Evolutionary conservation across 1,284 basidiomycete genomes (phyloP).

Genomic region (Rhodotorula sp.): DNA sequence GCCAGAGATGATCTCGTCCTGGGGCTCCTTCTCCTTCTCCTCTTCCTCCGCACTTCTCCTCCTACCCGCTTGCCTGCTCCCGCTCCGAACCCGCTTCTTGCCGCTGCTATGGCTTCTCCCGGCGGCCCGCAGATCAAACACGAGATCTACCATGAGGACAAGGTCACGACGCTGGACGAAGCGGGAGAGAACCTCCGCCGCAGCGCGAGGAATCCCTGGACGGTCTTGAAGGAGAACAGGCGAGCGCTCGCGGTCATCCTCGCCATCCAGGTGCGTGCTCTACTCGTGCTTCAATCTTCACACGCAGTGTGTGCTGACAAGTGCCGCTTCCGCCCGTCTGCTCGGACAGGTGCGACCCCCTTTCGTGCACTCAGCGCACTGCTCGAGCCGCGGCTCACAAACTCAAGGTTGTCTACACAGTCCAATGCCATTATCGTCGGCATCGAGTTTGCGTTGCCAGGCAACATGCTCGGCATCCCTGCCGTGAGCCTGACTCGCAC

Average conservation of each 20-base stretch:
- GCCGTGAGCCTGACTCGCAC: neutral
- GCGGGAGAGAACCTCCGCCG: neutral
- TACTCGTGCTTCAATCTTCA: neutral
- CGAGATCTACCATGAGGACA: neutral
- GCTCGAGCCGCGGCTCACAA: no score
- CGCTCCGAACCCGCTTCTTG: neutral
- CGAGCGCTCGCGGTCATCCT: constrained; percentile 22
- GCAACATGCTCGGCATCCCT: constrained; percentile 35
- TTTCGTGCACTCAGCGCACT: no score
- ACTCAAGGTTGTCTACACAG: neutral
- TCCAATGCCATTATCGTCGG: constrained; percentile 37
- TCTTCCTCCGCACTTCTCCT: neutral
- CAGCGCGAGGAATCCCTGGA: constrained; percentile 25
- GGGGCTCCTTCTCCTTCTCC: neutral
- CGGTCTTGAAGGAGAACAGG: constrained; percentile 29
- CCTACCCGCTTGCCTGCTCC: neutral
- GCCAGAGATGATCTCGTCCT: neutral
- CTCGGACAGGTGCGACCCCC: no score
- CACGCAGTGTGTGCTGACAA: neutral
- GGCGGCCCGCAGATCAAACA: neutral
- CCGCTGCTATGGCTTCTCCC: no score
- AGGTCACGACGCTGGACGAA: neutral
- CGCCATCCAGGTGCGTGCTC: constrained; percentile 20
- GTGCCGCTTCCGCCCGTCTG: neutral
- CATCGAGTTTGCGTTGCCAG: constrained; percentile 34